Evolutionary conservation across 2,329 filamentous ascomycete genomes (phyloP).

Genomic region (Calonectria pseudoturangicola): DNA sequence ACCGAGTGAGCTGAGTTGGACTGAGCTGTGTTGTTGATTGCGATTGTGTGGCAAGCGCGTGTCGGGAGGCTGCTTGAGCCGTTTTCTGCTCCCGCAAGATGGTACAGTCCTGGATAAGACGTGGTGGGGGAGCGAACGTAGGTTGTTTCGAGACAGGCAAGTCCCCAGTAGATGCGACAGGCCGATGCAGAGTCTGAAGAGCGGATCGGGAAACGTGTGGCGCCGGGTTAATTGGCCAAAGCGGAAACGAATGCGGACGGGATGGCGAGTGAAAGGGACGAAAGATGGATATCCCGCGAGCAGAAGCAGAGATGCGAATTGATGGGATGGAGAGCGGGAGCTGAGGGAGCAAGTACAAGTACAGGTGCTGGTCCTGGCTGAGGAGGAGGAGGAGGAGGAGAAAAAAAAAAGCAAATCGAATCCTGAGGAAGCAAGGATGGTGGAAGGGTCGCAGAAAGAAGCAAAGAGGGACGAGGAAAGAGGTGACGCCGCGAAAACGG

Average conservation of each 20-base stretch:
- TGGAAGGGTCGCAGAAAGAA: conserved; percentile 24
- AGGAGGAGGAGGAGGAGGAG: conserved; percentile 9
- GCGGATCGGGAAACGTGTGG: conserved; percentile 20
- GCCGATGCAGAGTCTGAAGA: neutral
- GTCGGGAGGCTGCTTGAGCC: neutral
- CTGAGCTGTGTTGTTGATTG: neutral
- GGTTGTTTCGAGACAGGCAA: conserved; percentile 15
- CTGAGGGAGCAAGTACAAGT: conserved; percentile 1
- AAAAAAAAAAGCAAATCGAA: neutral
- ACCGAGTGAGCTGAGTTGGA: neutral
- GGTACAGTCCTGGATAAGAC: neutral
- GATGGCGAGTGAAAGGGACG: neutral
- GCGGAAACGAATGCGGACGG: conserved; percentile 13
- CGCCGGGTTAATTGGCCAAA: conserved; percentile 1
- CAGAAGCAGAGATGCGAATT: conserved; percentile 2
- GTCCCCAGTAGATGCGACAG: conserved; percentile 14
- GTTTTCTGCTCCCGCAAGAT: neutral
- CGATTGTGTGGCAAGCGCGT: neutral
- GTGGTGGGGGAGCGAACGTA: conserved; percentile 1
- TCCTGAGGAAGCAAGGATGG: conserved; percentile 21
- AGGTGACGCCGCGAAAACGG: conserved; percentile 35
- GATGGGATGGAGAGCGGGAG: neutral
- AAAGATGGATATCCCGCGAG: neutral
- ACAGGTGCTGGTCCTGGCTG: neutral
- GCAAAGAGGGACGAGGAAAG: conserved; percentile 35